Evolutionary conservation across 768 basidiomycete genomes (phyloP), one percentile per base, ranked within the genome.

Genomic region (Pleurotus platypus): DNA sequence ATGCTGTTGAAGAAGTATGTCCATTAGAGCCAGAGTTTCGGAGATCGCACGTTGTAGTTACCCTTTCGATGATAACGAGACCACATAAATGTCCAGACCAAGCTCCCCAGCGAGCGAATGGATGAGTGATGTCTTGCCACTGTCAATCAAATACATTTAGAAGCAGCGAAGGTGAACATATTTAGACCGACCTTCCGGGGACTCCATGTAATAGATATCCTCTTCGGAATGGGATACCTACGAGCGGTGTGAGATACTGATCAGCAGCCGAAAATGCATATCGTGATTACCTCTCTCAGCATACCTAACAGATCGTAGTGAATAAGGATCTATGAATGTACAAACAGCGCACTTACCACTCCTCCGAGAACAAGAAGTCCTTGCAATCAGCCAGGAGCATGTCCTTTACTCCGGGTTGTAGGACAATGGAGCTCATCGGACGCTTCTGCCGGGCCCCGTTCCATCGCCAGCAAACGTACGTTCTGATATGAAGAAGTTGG

Each of bases 361-460:
- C 89, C 65, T 93, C 91, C 15, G 91, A 92, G 49, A 79, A 78
- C 65, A 92, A 70, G 72, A 92, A 92, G 66, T 92, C 90, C 64
- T 82, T 90, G 76, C 91, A 92, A 69, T 94, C 92, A 8, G 86
- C 82, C 20, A 93, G 74, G 57, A 93, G 83, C 90, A 94, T 94
- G 67, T 94, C 92, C 65, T 92, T 92, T 7, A 93, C 90, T 43
- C 89, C 90, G 3, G 91, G 90, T 63, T 93, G 90, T 9, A 94
- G 79, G 12, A 94, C 91, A 59, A 94, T 93, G n/a, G 91, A 93
- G 64, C 87, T 90, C 87, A 94, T 88, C 0, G 92, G 92, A 30
- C 92, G 81, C 70, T 94, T 94, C 64, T 92, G 89, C 49, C 90
- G 80, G 4, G 91, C 89, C 43, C 90, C 92, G 63, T 91, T 93